These are phyloP conservation scores for Coccomyxa sp. DNA, from an alignment of 139 green algal genomes.

Conservation along the genomic window DNA sequence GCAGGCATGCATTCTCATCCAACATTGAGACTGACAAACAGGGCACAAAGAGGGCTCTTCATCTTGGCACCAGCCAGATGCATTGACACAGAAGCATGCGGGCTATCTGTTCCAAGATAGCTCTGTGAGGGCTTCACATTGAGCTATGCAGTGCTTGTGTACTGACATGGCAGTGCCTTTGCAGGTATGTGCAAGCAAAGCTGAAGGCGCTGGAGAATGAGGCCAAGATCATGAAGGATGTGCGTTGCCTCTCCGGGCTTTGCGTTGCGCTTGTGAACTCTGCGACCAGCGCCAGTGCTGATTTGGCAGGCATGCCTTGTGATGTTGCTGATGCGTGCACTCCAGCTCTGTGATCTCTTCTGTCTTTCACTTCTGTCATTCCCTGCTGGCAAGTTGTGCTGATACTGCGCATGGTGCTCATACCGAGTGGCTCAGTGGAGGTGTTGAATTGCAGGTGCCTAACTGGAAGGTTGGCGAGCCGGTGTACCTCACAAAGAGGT, in stretches of 20 bases:
- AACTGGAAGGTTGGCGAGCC: slow-evolving; percentile 57
- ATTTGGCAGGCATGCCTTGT: neutral
- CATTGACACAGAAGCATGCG: too few species aligned
- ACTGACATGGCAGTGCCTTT: too few species aligned
- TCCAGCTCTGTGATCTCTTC: too few species aligned
- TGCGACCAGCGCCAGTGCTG: neutral
- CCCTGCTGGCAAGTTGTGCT: neutral
- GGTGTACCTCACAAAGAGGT: slow-evolving; percentile 50
- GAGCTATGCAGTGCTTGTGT: too few species aligned
- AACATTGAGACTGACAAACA: too few species aligned
- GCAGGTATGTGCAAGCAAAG: slow-evolving; percentile 55
- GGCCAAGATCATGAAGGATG: slow-evolving; percentile 68
- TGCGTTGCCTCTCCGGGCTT: slow-evolving; percentile 19
- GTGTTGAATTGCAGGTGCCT: slow-evolving; percentile 39
- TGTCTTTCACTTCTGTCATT: neutral
- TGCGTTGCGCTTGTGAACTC: neutral
- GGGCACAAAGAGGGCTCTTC: too few species aligned
- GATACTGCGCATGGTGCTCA: neutral
- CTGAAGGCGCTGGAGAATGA: slow-evolving; percentile 40
- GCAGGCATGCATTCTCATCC: too few species aligned
- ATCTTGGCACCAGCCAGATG: too few species aligned
- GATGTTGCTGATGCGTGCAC: neutral
- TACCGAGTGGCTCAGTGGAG: neutral
- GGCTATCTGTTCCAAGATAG: too few species aligned
- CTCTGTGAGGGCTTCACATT: too few species aligned